A percentile compares a stretch with the other conserved stretches of the same genome.
phyloP scores from a whole-genome alignment of 768 basidiomycete genomes.

The Neoboletus magnificus region DNA sequence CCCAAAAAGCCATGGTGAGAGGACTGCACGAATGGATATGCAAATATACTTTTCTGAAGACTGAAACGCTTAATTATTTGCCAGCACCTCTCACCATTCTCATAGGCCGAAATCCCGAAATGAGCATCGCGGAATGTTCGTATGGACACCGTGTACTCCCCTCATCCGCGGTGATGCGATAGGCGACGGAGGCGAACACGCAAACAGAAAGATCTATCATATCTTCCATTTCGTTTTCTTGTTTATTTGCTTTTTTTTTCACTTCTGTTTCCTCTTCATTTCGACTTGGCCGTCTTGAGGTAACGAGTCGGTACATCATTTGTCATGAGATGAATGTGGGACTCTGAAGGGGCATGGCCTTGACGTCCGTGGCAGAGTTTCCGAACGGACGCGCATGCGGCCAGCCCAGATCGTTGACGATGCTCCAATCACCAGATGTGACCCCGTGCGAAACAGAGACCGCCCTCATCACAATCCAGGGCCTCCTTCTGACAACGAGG shows the following conservation, averaged over 20 bases:
- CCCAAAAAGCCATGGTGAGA: neutral
- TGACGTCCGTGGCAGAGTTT: neutral
- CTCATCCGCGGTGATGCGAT: conserved; percentile 15
- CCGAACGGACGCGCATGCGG: neutral
- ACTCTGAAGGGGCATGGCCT: neutral
- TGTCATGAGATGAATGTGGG: conserved; percentile 15
- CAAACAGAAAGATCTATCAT: neutral
- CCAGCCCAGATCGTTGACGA: neutral
- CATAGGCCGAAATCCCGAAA: conserved; percentile 10
- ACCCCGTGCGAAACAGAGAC: neutral
- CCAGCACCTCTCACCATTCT: neutral
- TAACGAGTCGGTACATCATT: neutral
- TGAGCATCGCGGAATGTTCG: conserved; percentile 25
- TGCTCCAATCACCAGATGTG: neutral
- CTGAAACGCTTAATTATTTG: conserved; percentile 2
- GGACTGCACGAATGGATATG: conserved; percentile 6
- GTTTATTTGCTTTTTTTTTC: neutral
- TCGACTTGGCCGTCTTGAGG: neutral
- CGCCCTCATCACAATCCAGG: neutral
- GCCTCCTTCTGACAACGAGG: neutral
- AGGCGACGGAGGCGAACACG: conserved; percentile 8
- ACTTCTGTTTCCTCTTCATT: neutral
- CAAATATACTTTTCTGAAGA: conserved; percentile 1
- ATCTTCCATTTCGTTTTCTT: conserved; percentile 4
- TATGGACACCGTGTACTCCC: neutral